Conservation (phyloP, 306 rosid species). For the Glycyrrhiza uralensis region DNA sequence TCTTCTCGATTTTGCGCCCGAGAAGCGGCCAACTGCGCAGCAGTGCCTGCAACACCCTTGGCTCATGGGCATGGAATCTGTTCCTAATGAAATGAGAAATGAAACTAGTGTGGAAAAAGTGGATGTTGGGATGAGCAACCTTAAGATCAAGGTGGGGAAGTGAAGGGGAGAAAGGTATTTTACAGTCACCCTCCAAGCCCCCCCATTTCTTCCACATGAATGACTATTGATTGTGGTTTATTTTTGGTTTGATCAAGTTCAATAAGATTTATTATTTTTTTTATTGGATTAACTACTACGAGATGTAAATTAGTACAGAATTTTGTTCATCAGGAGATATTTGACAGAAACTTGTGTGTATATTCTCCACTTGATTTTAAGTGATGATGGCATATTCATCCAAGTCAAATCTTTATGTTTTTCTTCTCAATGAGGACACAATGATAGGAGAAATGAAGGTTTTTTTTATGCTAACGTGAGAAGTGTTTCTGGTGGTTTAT, state of each 20-base stretch:
- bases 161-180: conserved; percentile 43
- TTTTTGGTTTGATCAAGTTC: conserved; percentile 23
- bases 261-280: conserved; percentile 48
- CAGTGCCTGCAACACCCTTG: conserved; percentile 89
- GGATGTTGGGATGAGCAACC: conserved; percentile 69
- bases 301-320: conserved; percentile 60
- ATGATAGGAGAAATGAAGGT: background rate
- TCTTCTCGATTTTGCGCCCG: conserved; percentile 74
- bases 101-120: conserved; percentile 45
- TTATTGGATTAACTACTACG: conserved; percentile 44
- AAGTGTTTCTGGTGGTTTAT: background rate
- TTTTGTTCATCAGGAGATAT: conserved; percentile 42
- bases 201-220: conserved; percentile 27
- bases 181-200: background rate
- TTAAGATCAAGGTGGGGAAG: conserved; percentile 59
- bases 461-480: background rate
- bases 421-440: background rate
- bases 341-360: conserved; percentile 32
- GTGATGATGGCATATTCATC: conserved; percentile 17
- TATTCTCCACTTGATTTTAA: conserved; percentile 26
- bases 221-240: conserved; percentile 51
- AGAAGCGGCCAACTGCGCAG: conserved; percentile 93
- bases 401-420: background rate
- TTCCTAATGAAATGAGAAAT: conserved; percentile 40
- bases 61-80: conserved; percentile 39